Conservation (phyloP, 306 rosid species). For the Betula pendula region DNA sequence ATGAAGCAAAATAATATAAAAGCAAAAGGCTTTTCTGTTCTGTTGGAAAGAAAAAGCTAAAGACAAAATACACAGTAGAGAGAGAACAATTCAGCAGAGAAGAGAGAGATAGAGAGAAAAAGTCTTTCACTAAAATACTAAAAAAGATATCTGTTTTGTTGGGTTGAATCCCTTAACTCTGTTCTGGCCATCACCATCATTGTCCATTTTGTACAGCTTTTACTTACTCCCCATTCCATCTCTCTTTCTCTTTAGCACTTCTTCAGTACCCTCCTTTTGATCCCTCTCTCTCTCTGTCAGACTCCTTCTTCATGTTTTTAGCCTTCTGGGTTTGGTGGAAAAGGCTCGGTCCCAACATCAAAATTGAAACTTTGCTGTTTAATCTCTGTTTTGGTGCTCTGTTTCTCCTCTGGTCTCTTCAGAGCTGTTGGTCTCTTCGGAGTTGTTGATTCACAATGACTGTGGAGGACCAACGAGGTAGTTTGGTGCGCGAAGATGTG, state of each 20-base stretch:
- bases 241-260: slow-evolving; percentile 14
- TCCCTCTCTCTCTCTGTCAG: neutral
- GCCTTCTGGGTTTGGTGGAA: slow-evolving; percentile 30
- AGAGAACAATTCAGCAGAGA: slow-evolving; percentile 29
- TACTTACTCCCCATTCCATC: slow-evolving; percentile 32
- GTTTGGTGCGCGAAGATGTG: slow-evolving; percentile 32
- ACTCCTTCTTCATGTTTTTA: slow-evolving; percentile 14
- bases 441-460: slow-evolving; percentile 38
- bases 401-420: slow-evolving; percentile 29
- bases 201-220: slow-evolving; percentile 50
- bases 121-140: slow-evolving; percentile 41
- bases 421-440: slow-evolving; percentile 25
- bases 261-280: neutral
- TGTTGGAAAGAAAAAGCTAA: slow-evolving; percentile 46
- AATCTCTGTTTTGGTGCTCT: slow-evolving; percentile 23
- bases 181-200: slow-evolving; percentile 55
- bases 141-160: slow-evolving; percentile 45
- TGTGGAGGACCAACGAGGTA: slow-evolving; percentile 49
- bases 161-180: slow-evolving; percentile 51
- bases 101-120: slow-evolving; percentile 23
- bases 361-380: slow-evolving; percentile 30
- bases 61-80: slow-evolving; percentile 37
- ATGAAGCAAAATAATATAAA: slow-evolving; percentile 29
- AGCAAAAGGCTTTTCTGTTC: slow-evolving; percentile 39
- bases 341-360: slow-evolving; percentile 26